A percentile compares a stretch with the other conserved stretches of the same genome.
phyloP scores from a whole-genome alignment of 495 filamentous ascomycete species.

The Neurospora terricola region DNA sequence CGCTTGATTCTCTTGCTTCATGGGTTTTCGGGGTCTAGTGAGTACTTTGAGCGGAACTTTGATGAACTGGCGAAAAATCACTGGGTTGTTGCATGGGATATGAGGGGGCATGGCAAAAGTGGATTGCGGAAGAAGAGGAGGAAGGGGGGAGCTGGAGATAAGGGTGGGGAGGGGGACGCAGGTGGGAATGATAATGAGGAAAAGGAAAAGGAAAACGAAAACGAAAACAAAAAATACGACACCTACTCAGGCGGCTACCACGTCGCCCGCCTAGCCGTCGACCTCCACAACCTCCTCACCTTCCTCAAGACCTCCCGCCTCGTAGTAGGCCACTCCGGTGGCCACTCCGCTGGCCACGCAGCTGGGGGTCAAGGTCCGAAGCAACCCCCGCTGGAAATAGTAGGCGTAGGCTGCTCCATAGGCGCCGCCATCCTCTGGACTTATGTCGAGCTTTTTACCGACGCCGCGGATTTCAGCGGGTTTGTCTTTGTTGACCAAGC shows the following conservation, averaged over 20 bases:
- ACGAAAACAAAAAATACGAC: too few species aligned
- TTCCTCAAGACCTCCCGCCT: constrained; percentile 20
- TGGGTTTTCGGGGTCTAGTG: constrained; percentile 36
- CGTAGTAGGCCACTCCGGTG: background rate
- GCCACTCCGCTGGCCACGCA: too few species aligned
- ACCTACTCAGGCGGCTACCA: constrained; percentile 36
- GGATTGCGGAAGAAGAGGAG: background rate
- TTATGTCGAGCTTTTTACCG: constrained; percentile 32
- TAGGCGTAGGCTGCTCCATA: constrained; percentile 33
- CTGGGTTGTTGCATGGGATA: constrained; percentile 33
- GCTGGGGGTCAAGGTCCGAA: too few species aligned
- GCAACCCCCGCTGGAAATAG: constrained; percentile 7
- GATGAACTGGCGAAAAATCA: constrained; percentile 9
- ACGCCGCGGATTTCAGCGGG: constrained; percentile 18
- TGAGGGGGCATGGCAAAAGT: constrained; percentile 34
- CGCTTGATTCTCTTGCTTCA: constrained; percentile 29
- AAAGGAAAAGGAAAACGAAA: background rate
- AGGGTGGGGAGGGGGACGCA: background rate
- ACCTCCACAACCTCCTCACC: constrained; percentile 18
- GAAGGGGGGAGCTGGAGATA: background rate
- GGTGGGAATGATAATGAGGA: background rate
- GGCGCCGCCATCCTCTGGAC: constrained; percentile 38
- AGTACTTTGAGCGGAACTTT: constrained; percentile 33
- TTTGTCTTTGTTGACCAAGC: constrained; percentile 39
- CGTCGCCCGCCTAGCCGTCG: constrained; percentile 33